phyloP scores from a whole-genome alignment of 1,284 basidiomycete species.

The Rhodotorula sp. region DNA sequence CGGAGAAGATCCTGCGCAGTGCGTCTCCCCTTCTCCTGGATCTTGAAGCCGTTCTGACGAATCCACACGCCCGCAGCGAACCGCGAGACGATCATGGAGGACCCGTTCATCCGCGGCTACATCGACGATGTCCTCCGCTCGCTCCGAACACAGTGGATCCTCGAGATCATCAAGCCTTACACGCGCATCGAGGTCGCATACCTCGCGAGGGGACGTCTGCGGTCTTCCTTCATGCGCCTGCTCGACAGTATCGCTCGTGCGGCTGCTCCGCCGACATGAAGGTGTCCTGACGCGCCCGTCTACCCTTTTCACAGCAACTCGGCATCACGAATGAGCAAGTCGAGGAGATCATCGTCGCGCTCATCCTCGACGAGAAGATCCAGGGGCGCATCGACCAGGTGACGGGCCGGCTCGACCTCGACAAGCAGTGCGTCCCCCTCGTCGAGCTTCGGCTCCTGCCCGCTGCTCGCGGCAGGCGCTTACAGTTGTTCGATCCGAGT shows the following conservation, averaged over 20 bases:
- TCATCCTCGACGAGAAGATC: conserved; percentile 93
- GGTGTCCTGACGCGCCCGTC: background rate
- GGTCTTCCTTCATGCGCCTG: background rate
- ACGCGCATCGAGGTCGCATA: conserved; percentile 87
- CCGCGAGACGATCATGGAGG: conserved; percentile 89
- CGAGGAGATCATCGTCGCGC: conserved; percentile 85
- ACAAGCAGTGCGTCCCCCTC: conserved; percentile 66
- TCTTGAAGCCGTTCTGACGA: background rate
- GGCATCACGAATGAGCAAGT: conserved; percentile 85
- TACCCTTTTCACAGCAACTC: conserved; percentile 67
- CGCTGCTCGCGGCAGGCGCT: background rate
- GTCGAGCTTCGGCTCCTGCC: background rate
- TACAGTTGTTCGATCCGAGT: background rate
- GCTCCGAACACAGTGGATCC: conserved; percentile 90
- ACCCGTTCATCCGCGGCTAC: conserved; percentile 86
- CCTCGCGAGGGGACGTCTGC: conserved; percentile 70
- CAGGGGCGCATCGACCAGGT: conserved; percentile 96
- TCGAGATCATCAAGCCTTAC: conserved; percentile 97
- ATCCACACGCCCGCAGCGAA: conserved; percentile 65
- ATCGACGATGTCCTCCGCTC: conserved; percentile 93
- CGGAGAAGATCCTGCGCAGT: conserved; percentile 92
- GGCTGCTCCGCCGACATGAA: background rate
- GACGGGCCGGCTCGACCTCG: conserved; percentile 83
- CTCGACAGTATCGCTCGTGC: background rate
- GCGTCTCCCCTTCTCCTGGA: conserved; percentile 33